phyloP scores from a whole-genome alignment of 495 filamentous ascomycete genomes.

The Aspergillus cavernicola region DNA sequence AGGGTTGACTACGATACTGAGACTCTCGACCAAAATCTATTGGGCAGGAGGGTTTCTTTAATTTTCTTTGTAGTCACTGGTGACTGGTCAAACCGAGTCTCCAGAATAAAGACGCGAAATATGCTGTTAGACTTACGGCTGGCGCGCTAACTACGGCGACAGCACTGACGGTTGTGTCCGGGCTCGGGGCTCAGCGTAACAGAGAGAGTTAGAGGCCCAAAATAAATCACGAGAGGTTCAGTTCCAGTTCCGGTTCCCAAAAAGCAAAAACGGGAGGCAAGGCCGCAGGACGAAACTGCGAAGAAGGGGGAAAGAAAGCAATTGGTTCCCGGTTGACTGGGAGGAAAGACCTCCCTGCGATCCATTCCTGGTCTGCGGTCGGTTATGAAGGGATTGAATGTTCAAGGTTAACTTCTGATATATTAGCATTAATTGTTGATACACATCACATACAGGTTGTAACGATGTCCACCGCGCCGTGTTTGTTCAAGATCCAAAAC shows the following conservation, averaged over 20 bases:
- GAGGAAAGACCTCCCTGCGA: background rate
- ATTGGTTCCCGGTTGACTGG: conserved; percentile 14
- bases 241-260: background rate
- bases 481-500: background rate
- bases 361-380: too few species aligned
- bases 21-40: too few species aligned
- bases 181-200: background rate
- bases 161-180: background rate
- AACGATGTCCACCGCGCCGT: too few species aligned
- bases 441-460: too few species aligned
- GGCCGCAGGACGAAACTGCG: background rate
- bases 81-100: too few species aligned
- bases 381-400: too few species aligned
- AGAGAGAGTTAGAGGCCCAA: background rate
- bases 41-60: background rate
- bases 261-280: background rate
- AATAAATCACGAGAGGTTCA: background rate
- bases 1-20: too few species aligned
- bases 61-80: background rate
- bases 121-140: conserved; percentile 1
- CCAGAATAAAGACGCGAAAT: background rate
- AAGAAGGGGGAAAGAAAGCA: conserved; percentile 5
- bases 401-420: too few species aligned
- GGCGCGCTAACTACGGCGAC: conserved; percentile 3
- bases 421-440: too few species aligned